Evolutionary conservation across 2,329 filamentous ascomycete species (phyloP).

Genomic region (Fusarium sp.): DNA sequence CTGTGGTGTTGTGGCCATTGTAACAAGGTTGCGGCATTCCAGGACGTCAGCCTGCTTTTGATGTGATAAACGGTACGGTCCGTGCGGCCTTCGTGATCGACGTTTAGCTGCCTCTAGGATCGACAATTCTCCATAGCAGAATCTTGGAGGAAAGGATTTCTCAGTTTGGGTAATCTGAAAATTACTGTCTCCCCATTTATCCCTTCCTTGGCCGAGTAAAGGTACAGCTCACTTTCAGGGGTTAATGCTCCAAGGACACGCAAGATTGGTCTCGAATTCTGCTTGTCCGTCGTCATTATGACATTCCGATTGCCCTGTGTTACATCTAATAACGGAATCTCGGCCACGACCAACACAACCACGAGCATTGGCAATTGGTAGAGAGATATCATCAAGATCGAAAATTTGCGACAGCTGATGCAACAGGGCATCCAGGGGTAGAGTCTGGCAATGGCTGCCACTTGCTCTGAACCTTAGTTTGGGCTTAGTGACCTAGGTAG

Average conservation of each 20-base stretch:
- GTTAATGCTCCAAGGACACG: neutral
- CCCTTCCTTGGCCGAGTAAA: conserved; percentile 6
- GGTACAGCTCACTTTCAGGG: conserved; percentile 1
- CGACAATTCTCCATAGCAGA: conserved; percentile 16
- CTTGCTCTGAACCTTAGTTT: neutral
- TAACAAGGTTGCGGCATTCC: conserved; percentile 30
- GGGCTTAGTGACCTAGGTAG: too few species aligned
- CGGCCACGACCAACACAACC: conserved; percentile 10
- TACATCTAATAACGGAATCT: conserved; percentile 6
- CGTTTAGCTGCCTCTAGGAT: conserved; percentile 30
- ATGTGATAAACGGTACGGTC: conserved; percentile 35
- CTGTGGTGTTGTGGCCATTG: conserved; percentile 27
- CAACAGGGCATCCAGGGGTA: conserved; percentile 15
- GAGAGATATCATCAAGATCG: neutral
- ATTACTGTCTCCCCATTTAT: neutral
- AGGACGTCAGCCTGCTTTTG: conserved; percentile 7
- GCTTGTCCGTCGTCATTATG: conserved; percentile 30
- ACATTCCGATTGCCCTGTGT: conserved; percentile 30
- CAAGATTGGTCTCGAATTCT: conserved; percentile 2
- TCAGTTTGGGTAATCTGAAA: neutral
- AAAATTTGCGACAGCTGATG: neutral
- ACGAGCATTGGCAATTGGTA: conserved; percentile 1
- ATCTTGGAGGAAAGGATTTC: conserved; percentile 13
- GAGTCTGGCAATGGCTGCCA: neutral
- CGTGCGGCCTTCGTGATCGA: conserved; percentile 34